Evolutionary conservation across 2,329 filamentous ascomycete genomes (phyloP), one percentile per base, ranked within the genome.

Genomic region (Pseudopithomyces chartarum): DNA sequence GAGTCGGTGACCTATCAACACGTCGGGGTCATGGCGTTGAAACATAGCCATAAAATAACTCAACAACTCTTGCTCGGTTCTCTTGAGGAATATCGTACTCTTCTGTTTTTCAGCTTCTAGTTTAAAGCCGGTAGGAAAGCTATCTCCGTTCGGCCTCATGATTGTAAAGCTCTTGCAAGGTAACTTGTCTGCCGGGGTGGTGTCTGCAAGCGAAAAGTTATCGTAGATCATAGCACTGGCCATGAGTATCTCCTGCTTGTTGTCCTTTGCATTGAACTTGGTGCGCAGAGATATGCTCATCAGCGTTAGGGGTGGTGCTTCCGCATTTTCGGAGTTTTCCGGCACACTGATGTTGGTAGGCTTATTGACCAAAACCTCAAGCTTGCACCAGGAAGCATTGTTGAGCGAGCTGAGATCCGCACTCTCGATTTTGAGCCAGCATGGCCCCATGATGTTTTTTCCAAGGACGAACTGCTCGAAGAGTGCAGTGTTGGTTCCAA

Each of bases 371-470:
- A 90, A 85, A 47, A 96, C 87, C 76, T 99, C 95, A 11, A 99
- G 86, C 77, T 97, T 98, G 82, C 95, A 97, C 85, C 96, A 95
- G 0, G 95, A 99, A 11, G 92, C 90, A 67, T 97, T 97, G 76
- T 92, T 94, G 64, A 98, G 83, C 6, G 90, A 82, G 17, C 85
- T 84, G 72, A 96, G 97, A 73, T 97, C 88, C 29, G 90, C 90
- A 63, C 90, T 89, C 63, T 92, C 85, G 54, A 99, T 95, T 71
- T 89, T 93, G 44, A 99, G 84, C 95, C 95, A 99, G 75, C 95
- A 98, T 29, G 95, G 95, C 1, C 95, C 95, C 94, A 97, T 99
- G 66, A 99, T 91, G 71, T 97, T 96, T 79, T 97, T 98, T 90
- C 93, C 97, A 5, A 99, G 83, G 19, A 99, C 95, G 71, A 99